A percentile compares a stretch with the other conserved stretches of the same genome.
These are phyloP conservation scores for Chaetomium cochliodes DNA, from an alignment of 495 filamentous ascomycete genomes.

Conservation along the genomic window DNA sequence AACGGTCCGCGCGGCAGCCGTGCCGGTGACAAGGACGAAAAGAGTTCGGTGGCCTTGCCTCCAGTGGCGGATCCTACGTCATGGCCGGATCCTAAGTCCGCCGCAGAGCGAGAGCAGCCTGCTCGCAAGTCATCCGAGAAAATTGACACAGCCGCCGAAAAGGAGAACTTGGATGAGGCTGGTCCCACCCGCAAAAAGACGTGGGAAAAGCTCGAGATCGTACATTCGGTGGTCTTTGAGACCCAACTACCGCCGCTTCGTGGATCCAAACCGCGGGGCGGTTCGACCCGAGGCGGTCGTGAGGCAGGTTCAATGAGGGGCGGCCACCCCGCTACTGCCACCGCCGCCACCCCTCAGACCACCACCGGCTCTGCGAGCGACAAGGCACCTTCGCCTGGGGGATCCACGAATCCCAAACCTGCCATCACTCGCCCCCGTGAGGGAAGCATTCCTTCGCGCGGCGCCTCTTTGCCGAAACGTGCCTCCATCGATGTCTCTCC, in stretches of 20 bases:
- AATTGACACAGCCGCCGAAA: constrained; percentile 58
- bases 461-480: constrained; percentile 43
- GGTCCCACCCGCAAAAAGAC: constrained; percentile 62
- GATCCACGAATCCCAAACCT: constrained; percentile 21
- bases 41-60: constrained; percentile 42
- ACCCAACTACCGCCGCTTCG: constrained; percentile 64
- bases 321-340: constrained; percentile 19
- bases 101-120: constrained; percentile 63
- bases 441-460: constrained; percentile 25
- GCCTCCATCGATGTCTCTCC: constrained; percentile 45
- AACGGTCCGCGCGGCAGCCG: constrained; percentile 48
- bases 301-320: constrained; percentile 36
- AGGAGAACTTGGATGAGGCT: constrained; percentile 63
- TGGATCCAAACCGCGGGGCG: constrained; percentile 60
- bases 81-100: constrained; percentile 89
- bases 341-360: constrained; percentile 15
- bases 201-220: constrained; percentile 70
- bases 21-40: constrained; percentile 51
- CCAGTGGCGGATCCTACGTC: constrained; percentile 66
- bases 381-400: constrained; percentile 21
- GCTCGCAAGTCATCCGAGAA: constrained; percentile 46
- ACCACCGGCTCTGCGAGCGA: constrained; percentile 21
- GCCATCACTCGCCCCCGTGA: constrained; percentile 29
- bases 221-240: constrained; percentile 76
- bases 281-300: constrained; percentile 52